Conservation (phyloP, 352 stramenopile genomes). For the Pythium scleroteichum region DNA sequence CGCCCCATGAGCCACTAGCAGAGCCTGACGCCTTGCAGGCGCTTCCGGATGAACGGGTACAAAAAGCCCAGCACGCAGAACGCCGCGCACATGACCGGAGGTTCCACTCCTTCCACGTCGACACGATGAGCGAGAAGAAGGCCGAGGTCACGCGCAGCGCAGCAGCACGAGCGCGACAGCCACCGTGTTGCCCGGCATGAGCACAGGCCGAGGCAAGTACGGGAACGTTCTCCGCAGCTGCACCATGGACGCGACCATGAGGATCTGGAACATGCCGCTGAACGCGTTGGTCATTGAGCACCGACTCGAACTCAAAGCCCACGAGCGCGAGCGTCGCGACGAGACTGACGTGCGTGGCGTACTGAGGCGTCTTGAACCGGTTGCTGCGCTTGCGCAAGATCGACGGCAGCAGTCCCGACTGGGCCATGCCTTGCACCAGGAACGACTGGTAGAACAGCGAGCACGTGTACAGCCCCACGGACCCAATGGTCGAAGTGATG, state of each 20-base stretch:
- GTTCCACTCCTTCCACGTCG: not conserved
- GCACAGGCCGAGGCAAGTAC: conserved; percentile 39
- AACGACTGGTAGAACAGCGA: conserved; percentile 85
- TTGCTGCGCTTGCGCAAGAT: conserved; percentile 51
- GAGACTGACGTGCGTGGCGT: conserved; percentile 7
- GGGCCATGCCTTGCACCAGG: conserved; percentile 52
- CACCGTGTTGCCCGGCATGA: conserved; percentile 5
- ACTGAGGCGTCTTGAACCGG: conserved; percentile 17
- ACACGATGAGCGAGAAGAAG: not conserved
- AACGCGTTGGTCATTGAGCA: conserved; percentile 82
- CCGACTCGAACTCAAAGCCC: conserved; percentile 37
- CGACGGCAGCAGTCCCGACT: conserved; percentile 68
- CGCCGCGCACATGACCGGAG: not conserved
- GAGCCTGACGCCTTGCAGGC: not conserved
- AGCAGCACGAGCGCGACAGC: not conserved
- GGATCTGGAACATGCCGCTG: conserved; percentile 58
- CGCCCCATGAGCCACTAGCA: not conserved
- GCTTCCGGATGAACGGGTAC: conserved; percentile 1
- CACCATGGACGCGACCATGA: conserved; percentile 82
- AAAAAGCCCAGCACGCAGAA: not conserved
- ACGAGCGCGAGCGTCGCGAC: conserved; percentile 1
- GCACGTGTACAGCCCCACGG: conserved; percentile 78
- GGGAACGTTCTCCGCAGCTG: conserved; percentile 55
- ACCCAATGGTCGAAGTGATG: conserved; percentile 43
- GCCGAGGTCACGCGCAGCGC: not conserved